Evolutionary conservation across 2,329 filamentous ascomycete genomes (phyloP), one percentile per base, ranked within the genome.

Genomic region (Ophiostoma triangulosporum): DNA sequence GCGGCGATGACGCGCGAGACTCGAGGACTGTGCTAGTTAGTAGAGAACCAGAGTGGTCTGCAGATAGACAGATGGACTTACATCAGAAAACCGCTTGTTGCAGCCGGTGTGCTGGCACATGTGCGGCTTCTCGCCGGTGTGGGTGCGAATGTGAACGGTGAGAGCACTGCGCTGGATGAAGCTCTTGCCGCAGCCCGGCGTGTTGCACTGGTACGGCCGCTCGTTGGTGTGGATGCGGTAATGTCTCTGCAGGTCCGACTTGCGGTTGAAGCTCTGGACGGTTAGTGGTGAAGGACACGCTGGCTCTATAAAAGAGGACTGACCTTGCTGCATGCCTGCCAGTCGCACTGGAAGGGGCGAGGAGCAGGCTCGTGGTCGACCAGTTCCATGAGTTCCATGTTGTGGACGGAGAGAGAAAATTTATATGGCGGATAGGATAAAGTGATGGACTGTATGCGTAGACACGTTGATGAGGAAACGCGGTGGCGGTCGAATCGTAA

Each of bases 71-170:
- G 45, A 22, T 9, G 12, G 8, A 72, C 79, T 59, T 67, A 84
- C 81, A 67, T 86, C 82, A 53, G 82, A 84, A 62, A 86, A 86
- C 38, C 79, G 72, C 68, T 85, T 86, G 45, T 77, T 78, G 61
- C 82, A 86, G 20, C 78, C 80, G 26, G 75, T 67, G 58, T 83
- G 76, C 62, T 81, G 75, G 62, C 83, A 86, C 60, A 80, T 75
- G 60, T 86, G 81, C 55, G 83, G 83, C 66, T 86, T 86, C 69
- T 86, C 83, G 63, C 91, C 93, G 0, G 91, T 98, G 70, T 98
- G 83, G 12, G 81, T 85, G 58, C 83, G 76, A 54, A 81, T 82
- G 64, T 86, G 83, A 38, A 86, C 82, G 3, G 81, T 85, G 59
- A 86, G 66, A 36, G 82, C 82, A 65, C 81, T 85, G 57, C 81